Evolutionary conservation across 2,329 filamentous ascomycete genomes (phyloP).

Genomic region (Teratosphaeria destructans): DNA sequence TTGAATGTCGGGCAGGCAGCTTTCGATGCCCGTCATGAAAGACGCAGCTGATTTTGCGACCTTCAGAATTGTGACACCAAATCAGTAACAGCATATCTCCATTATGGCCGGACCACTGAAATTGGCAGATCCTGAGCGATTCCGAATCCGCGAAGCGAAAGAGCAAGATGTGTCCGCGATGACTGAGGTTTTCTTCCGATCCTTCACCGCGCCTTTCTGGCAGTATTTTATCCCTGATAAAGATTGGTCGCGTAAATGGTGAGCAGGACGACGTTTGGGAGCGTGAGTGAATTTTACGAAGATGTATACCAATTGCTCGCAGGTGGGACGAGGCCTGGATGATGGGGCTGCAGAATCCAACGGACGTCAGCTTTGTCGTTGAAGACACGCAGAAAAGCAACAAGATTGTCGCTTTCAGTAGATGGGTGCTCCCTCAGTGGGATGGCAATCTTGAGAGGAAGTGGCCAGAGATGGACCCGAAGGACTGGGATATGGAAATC

Average conservation of each 20-base stretch:
- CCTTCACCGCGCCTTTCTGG: conserved; percentile 11
- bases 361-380: conserved; percentile 9
- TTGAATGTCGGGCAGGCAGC: neutral
- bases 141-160: conserved; percentile 6
- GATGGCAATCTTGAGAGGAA: conserved; percentile 6
- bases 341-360: conserved; percentile 6
- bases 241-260: conserved; percentile 2
- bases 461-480: conserved; percentile 4
- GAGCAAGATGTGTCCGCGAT: conserved; percentile 6
- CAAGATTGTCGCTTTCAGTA: conserved; percentile 6
- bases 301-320: neutral
- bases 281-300: neutral
- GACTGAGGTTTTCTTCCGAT: conserved; percentile 8
- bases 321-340: conserved; percentile 5
- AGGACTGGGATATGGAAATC: conserved; percentile 7
- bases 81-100: neutral
- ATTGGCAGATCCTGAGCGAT: neutral
- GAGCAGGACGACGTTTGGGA: neutral
- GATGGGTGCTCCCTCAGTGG: conserved; percentile 7
- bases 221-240: conserved; percentile 7
- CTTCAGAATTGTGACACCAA: neutral
- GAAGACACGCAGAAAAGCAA: conserved; percentile 7
- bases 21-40: neutral
- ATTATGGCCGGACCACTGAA: neutral
- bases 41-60: neutral